These are phyloP conservation scores for Hortaea werneckii DNA, from an alignment of 2,329 filamentous ascomycete genomes.

Conservation along the genomic window DNA sequence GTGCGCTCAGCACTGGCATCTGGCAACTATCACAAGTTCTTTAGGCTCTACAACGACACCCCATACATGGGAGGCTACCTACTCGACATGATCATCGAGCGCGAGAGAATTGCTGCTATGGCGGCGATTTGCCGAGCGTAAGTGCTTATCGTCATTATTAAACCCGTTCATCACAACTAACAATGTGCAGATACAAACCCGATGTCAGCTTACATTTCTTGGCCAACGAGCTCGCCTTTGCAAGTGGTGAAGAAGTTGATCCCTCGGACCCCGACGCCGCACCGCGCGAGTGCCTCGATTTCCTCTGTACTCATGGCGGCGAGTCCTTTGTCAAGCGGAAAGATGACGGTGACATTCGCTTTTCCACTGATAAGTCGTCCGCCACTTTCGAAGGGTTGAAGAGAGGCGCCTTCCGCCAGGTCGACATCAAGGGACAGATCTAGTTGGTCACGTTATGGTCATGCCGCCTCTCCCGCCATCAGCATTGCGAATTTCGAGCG, in stretches of 20 bases:
- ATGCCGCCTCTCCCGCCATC: neutral
- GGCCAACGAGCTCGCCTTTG: slow-evolving; percentile 91
- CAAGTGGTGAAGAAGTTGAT: slow-evolving; percentile 64
- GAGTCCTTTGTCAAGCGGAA: slow-evolving; percentile 69
- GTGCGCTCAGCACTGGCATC: slow-evolving; percentile 85
- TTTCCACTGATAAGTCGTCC: slow-evolving; percentile 64
- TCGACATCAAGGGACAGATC: slow-evolving; percentile 98
- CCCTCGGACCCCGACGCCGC: slow-evolving; percentile 15
- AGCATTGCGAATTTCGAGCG: neutral
- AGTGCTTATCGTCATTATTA: slow-evolving; percentile 35
- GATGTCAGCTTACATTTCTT: slow-evolving; percentile 83
- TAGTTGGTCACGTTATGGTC: slow-evolving; percentile 33
- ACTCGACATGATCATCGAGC: slow-evolving; percentile 97
- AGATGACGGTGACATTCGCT: slow-evolving; percentile 55
- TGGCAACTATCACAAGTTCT: slow-evolving; percentile 96
- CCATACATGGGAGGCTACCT: slow-evolving; percentile 84
- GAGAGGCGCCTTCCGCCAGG: slow-evolving; percentile 64
- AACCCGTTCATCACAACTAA: neutral
- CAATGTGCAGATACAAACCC: slow-evolving; percentile 66
- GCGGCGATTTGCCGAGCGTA: slow-evolving; percentile 92
- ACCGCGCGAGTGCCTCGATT: slow-evolving; percentile 58
- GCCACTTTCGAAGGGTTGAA: slow-evolving; percentile 64
- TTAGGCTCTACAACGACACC: slow-evolving; percentile 87
- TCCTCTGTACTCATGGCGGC: slow-evolving; percentile 72
- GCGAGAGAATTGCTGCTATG: slow-evolving; percentile 83